phyloP scores from a whole-genome alignment of 2,329 filamentous ascomycete genomes.

The Cladorrhinum sp. region DNA sequence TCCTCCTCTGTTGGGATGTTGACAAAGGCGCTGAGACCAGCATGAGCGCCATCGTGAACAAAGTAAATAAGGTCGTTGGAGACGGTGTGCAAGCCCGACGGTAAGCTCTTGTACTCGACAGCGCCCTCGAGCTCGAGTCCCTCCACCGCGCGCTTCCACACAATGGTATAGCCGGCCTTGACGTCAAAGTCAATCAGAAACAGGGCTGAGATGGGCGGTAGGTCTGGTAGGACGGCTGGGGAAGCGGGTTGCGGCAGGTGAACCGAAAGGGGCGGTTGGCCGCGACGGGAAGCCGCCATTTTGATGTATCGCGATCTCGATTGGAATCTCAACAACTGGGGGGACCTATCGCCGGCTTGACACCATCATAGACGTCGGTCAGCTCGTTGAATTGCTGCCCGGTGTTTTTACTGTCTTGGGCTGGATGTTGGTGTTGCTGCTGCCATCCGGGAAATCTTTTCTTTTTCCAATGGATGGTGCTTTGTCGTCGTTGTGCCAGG shows the following conservation, averaged over 20 bases:
- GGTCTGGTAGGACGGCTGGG: conserved; percentile 41
- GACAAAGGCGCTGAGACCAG: conserved; percentile 87
- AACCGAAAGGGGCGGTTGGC: conserved; percentile 40
- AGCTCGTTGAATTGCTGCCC: neutral
- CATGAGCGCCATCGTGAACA: conserved; percentile 73
- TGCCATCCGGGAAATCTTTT: neutral
- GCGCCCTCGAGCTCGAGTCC: conserved; percentile 76
- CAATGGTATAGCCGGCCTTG: conserved; percentile 85
- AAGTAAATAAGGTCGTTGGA: conserved; percentile 91
- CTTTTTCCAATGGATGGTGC: neutral
- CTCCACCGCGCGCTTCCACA: conserved; percentile 74
- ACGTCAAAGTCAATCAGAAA: conserved; percentile 92
- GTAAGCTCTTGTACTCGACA: conserved; percentile 94
- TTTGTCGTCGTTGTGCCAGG: neutral
- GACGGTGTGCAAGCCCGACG: conserved; percentile 88
- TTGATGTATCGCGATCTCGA: conserved; percentile 7
- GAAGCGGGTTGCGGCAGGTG: conserved; percentile 34
- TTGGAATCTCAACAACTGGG: neutral
- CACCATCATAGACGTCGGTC: conserved; percentile 2
- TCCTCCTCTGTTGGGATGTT: conserved; percentile 76
- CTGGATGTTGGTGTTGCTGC: neutral
- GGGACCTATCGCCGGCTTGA: neutral
- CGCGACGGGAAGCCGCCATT: conserved; percentile 42
- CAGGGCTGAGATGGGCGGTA: conserved; percentile 68
- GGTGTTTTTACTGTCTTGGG: neutral